Evolutionary conservation across 139 green algal species (phyloP), one percentile per base, ranked within the genome.

Genomic region (Ettlia oleoabundans): DNA sequence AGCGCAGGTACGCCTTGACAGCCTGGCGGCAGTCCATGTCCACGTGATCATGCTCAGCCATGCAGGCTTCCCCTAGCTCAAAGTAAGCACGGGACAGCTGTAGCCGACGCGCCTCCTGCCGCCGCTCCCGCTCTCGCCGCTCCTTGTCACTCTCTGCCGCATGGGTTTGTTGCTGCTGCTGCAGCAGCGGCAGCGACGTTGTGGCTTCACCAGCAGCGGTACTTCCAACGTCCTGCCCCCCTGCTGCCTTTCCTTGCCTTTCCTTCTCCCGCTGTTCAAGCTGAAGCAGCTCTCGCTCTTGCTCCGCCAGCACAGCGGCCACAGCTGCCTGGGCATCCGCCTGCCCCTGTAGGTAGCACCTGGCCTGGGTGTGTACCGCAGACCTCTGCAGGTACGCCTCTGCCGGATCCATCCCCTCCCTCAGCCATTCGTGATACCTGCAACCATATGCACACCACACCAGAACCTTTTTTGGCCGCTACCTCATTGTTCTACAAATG

Each of bases 291-390:
- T 62, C n/a, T n/a, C n/a, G n/a, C n/a, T n/a, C n/a, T n/a, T 55
- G 64, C 38, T 37, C 47, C 0, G 41, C 53, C 10, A 42, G 32
- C 38, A 78, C 43, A 40, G 47, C 42, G 8, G 55, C 40, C 37
- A 90, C 37, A 0, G 78, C 85, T 26, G 63, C 62, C 18, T 63
- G 40, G 1, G 84, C 80, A 42, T 91, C 87, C 15, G 70, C 62
- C 7, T 55, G 37, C 0, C 68, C 72, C 75, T 91, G 87, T 18
- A 91, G 75, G 79, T 81, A 92, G 65, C 77, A 86, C 53, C 82
- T 82, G 4, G 84, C 76, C 4, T 7, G 5, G 26, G 1, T n/a
- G 75, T 90, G 80, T 3, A 83, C 67, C 2, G 61, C 81, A 1
- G 83, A 41, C 1, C 88, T 43, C 73, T 86, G 51, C 5, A 64